Evolutionary conservation across 192 early-diverging fungal species (phyloP), one percentile per base, ranked within the genome.

Genomic region (Podila minutissima): DNA sequence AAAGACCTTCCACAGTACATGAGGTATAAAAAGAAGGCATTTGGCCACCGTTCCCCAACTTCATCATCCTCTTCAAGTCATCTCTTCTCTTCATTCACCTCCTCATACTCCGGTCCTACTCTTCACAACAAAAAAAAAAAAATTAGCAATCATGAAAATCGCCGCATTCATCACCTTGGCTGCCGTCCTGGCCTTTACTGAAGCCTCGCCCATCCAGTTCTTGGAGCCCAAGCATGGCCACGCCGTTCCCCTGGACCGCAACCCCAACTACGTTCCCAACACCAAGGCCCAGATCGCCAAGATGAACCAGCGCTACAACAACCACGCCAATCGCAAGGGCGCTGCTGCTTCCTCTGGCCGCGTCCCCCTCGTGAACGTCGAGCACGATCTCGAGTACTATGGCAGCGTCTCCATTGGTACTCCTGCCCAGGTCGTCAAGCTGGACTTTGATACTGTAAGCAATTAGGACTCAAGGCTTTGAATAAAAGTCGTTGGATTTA

Each of bases 351-450:
- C 60, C 12, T 38, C 62, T 22, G 62, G 50, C 51, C 29, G 53
- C 29, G 33, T 57, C 49, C 79, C 74, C 49, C 59, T 82, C 60
- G 71, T 59, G 62, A 79, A 85, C 67, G 74, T 72, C 63, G 50
- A 71, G 17, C 10, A 77, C 73, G 88, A 89, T 49, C 28, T 75
- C 41, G 78, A 92, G 83, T 92, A 92, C 69, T 92, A 92, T 66
- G 89, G 86, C 63, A 82, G 74, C 26, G 88, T 91, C 31, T 75
- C 84, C 3, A 82, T 91, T 35, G 91, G 91, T n/a, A 86, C 91
- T 24, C 91, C 91, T 57, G 86, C 88, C 19, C 89, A 91, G 62
- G 72, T 69, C 32, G 85, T 92, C 72, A 91, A 91, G 69, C 77
- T 71, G 67, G 62, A 87, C 66, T 83, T 91, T 26, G 89, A 91